Evolutionary conservation across 1,284 basidiomycete genomes (phyloP).

Genomic region (Pisolithus thermaeus): DNA sequence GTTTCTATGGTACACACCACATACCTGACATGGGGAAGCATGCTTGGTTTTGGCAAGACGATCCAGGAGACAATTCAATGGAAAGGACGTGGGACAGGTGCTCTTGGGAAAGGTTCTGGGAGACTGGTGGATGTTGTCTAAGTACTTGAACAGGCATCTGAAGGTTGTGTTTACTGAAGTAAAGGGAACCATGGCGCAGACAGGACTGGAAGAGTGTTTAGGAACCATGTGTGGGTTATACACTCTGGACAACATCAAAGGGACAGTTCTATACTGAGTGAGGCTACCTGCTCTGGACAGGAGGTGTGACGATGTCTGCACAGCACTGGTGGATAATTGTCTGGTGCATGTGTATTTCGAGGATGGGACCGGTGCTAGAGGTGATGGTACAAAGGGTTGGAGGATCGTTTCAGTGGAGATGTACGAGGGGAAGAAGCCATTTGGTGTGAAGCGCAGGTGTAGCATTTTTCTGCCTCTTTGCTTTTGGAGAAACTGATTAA

Average conservation of each 20-base stretch:
- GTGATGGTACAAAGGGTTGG: slow-evolving; percentile 53
- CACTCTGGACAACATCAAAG: slow-evolving; percentile 75
- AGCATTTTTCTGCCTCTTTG: slow-evolving; percentile 9
- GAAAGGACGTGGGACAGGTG: slow-evolving; percentile 36
- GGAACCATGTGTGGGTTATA: slow-evolving; percentile 53
- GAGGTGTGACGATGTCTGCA: slow-evolving; percentile 62
- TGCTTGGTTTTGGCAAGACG: slow-evolving; percentile 49
- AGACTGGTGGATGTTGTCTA: slow-evolving; percentile 87
- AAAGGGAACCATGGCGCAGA: slow-evolving; percentile 11
- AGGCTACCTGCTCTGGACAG: slow-evolving; percentile 41
- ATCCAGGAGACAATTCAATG: slow-evolving; percentile 44
- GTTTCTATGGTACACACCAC: slow-evolving; percentile 46
- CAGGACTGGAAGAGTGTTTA: too few relatives aligned
- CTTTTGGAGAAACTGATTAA: not conserved
- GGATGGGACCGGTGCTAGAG: slow-evolving; percentile 36
- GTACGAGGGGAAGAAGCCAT: slow-evolving; percentile 66
- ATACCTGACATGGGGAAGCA: slow-evolving; percentile 61
- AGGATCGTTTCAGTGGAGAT: slow-evolving; percentile 79
- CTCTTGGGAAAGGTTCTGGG: slow-evolving; percentile 85
- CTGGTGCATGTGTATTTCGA: slow-evolving; percentile 83
- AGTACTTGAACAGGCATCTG: slow-evolving; percentile 87
- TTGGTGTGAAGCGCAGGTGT: slow-evolving; percentile 69
- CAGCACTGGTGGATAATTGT: slow-evolving; percentile 87
- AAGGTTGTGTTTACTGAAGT: slow-evolving; percentile 58
- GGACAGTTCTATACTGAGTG: slow-evolving; percentile 66